Evolutionary conservation across 768 basidiomycete genomes (phyloP).

Genomic region (Rhizopogon rudus): DNA sequence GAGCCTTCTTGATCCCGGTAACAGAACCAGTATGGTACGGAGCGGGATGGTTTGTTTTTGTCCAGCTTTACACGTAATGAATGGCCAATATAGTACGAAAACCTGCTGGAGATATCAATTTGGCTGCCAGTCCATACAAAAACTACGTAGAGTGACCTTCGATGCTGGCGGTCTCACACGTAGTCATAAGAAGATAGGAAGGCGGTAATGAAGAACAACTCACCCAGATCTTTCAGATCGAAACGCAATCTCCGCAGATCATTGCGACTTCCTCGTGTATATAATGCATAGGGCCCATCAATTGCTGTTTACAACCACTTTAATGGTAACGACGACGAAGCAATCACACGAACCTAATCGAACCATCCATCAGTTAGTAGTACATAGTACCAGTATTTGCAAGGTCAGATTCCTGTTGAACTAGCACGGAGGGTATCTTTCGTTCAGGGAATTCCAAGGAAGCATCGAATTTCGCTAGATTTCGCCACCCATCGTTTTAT

Average conservation of each 20-base stretch:
- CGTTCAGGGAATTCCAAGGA: no score
- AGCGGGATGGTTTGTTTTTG: no score
- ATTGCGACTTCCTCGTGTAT: background rate
- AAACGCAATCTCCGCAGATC: slow-evolving; percentile 4
- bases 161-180: background rate
- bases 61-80: no score
- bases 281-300: background rate
- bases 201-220: background rate
- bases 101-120: background rate
- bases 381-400: no score
- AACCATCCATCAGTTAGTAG: background rate
- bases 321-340: background rate
- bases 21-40: no score
- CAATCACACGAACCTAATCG: background rate
- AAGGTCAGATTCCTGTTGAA: no score
- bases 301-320: background rate
- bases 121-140: background rate
- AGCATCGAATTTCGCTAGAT: no score
- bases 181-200: background rate
- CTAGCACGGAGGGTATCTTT: no score
- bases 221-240: background rate
- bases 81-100: no score
- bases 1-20: no score
- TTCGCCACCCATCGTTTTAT: no score
- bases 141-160: background rate